Percentiles rank a stretch among this genome's conserved stretches.
Conservation (phyloP, 139 green algal genomes). For the Pleodorina starrii region DNA sequence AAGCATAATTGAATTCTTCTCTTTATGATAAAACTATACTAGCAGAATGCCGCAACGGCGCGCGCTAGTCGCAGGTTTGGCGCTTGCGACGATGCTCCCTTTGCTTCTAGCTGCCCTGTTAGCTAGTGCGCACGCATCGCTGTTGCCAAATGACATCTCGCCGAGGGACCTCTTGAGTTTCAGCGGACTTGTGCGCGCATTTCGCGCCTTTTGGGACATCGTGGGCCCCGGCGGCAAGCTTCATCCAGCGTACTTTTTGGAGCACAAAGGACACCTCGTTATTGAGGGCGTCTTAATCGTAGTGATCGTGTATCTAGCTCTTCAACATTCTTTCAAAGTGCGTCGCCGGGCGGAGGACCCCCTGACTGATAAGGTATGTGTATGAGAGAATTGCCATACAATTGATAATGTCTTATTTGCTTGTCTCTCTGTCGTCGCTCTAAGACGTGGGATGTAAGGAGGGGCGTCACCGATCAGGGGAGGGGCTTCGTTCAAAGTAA, state of each 20-base stretch:
- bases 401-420: too few species aligned
- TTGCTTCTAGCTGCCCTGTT: background rate
- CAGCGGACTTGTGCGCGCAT: background rate
- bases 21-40: too few species aligned
- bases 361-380: conserved; percentile 83
- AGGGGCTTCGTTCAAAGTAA: too few species aligned
- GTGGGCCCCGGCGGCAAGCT: conserved; percentile 83
- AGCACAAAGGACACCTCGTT: conserved; percentile 85
- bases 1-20: too few species aligned
- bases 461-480: too few species aligned
- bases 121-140: background rate
- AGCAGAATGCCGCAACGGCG: background rate
- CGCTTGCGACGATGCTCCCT: background rate
- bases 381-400: background rate
- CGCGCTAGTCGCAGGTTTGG: background rate
- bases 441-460: too few species aligned
- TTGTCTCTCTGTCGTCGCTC: too few species aligned
- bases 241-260: conserved; percentile 86
- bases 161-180: background rate
- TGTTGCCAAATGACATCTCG: too few species aligned
- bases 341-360: conserved; percentile 60
- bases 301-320: conserved; percentile 84
- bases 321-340: conserved; percentile 77
- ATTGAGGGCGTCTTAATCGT: conserved; percentile 84
- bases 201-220: conserved; percentile 77